phyloP scores from a whole-genome alignment of 345 rosid genomes.

The Eucalyptus grandis region DNA sequence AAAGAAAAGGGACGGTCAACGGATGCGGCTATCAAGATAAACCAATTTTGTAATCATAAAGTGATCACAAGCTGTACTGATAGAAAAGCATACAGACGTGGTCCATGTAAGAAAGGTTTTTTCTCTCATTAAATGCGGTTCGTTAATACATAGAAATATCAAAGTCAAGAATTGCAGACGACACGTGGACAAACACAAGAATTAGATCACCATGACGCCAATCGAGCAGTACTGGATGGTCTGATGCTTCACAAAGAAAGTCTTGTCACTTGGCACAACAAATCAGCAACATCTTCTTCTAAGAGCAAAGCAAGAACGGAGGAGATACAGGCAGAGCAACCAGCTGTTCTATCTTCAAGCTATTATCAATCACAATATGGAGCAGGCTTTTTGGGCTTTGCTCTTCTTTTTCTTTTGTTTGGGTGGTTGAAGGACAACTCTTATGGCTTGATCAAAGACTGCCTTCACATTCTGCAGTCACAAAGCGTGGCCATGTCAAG shows the following conservation, averaged over 20 bases:
- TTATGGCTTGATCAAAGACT: slow-evolving; percentile 89
- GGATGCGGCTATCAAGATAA: not conserved
- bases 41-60: not conserved
- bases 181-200: not conserved
- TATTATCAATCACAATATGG: slow-evolving; percentile 51
- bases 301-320: not conserved
- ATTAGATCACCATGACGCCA: not conserved
- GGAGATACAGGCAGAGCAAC: not conserved
- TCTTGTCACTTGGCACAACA: not conserved
- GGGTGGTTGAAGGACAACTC: slow-evolving; percentile 93
- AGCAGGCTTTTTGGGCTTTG: slow-evolving; percentile 86
- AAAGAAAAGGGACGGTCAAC: not conserved
- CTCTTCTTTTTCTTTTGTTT: slow-evolving; percentile 85
- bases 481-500: not conserved
- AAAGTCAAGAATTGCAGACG: not conserved
- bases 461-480: slow-evolving; percentile 75
- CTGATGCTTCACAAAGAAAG: not conserved
- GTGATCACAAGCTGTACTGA: not conserved
- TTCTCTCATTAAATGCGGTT: not conserved
- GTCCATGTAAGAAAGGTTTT: not conserved
- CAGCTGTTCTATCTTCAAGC: slow-evolving; percentile 2
- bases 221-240: not conserved
- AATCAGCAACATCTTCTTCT: not conserved
- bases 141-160: not conserved
- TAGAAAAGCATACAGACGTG: not conserved